Base-by-base conservation (phyloP, 345 rosid genomes). In the Eucalyptus paniculata region DNA sequence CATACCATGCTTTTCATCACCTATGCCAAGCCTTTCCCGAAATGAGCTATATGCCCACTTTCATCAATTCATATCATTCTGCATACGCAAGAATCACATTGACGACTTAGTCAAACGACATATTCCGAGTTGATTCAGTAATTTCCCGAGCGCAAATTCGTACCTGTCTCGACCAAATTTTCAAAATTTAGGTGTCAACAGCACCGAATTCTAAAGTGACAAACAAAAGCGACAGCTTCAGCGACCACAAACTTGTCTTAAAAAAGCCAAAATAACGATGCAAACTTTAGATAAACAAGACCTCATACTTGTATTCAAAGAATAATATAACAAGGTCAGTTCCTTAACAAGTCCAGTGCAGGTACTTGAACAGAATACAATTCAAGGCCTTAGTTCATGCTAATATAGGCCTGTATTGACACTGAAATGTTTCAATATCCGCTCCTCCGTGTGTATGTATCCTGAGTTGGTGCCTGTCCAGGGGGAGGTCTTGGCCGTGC, bases 401-500 rank as follows among this genome's bases (percentile, higher is more conserved):
- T 26, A 50, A 50, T 28, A 86, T 51, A 86, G 87, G 45, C 56
- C 87, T n/a, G 60, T 40, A 62, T 65, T 14, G 34, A 87, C 37
- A 67, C 42, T 3, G 32, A 17, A 44, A 65, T 67, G 45, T 23
- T 62, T 88, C 88, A 88, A 32, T 50, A 86, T 86, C 90, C 40
- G 5, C 65, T 89, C 44, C 90, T 89, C 9, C 26, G 62, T 3
- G 54, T 88, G 87, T 87, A 69, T 11, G 86, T 80, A 53, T 87
- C 54, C 62, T 89, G 88, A 44, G 90, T 65, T 18, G 86, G 44
- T n/a, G 90, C 34, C 88, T 89, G 90, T 50, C 90, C 88, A 6
- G n/a, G 86, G 23, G 90, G 90, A 49, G 90, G 90, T 81, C 88
- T 89, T n/a, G 90, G 90, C 50, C 88, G 65, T 72, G 90, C 88